Conservation (phyloP, 2,329 filamentous ascomycete genomes). For the Ophiocordyceps camponoti-floridani region DNA sequence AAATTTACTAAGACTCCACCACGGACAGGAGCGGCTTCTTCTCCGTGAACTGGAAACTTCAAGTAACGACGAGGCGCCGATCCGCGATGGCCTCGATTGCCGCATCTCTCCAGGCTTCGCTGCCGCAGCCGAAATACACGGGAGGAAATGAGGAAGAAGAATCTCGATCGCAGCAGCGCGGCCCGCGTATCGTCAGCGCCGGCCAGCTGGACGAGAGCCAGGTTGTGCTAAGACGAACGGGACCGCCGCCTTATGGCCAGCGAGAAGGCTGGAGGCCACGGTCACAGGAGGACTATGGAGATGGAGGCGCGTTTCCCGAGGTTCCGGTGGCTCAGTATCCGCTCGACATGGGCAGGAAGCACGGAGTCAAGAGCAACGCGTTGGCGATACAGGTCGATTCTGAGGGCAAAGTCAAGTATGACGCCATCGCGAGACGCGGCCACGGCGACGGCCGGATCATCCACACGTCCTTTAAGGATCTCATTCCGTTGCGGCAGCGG, state of each 20-base stretch:
- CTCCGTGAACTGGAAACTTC: not conserved
- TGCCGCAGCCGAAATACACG: constrained; percentile 82
- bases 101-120: constrained; percentile 55
- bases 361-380: constrained; percentile 58
- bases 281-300: constrained; percentile 77
- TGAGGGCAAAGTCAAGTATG: constrained; percentile 89
- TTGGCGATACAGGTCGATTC: constrained; percentile 82
- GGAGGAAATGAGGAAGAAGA: constrained; percentile 75
- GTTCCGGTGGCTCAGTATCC: constrained; percentile 90
- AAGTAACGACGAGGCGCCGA: constrained; percentile 1
- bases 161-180: constrained; percentile 52
- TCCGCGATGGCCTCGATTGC: constrained; percentile 44
- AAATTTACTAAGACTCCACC: not conserved
- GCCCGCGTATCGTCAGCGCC: constrained; percentile 65
- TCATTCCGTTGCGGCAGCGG: constrained; percentile 84
- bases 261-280: constrained; percentile 83
- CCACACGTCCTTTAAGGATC: constrained; percentile 89
- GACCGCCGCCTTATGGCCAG: constrained; percentile 76
- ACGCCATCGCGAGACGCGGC: constrained; percentile 80
- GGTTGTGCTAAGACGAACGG: constrained; percentile 64
- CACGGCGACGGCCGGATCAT: constrained; percentile 72
- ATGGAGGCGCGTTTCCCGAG: constrained; percentile 92
- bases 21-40: not conserved
- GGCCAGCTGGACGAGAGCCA: constrained; percentile 72
- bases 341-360: constrained; percentile 81